Percentiles rank a stretch among this genome's conserved stretches.
Conservation (phyloP, 2,329 filamentous ascomycete species). For the Coleophoma cylindrospora region DNA sequence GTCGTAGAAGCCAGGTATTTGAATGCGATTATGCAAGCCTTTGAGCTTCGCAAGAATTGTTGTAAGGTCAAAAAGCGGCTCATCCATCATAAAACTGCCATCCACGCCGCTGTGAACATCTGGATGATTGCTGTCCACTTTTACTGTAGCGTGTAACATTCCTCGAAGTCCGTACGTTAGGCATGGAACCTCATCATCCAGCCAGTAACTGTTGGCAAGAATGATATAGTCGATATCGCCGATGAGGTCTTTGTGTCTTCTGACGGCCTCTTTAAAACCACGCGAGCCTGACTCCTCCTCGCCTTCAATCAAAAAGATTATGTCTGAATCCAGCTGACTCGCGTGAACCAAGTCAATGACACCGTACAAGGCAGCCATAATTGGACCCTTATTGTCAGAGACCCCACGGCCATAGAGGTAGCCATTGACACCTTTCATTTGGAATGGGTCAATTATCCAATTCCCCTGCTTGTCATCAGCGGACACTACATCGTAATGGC, state of each 20-base stretch:
- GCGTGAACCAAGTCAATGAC: conserved; percentile 83
- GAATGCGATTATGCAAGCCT: conserved; percentile 72
- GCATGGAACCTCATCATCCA: conserved; percentile 93
- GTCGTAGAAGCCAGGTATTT: conserved; percentile 86
- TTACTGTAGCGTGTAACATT: conserved; percentile 87
- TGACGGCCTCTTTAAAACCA: conserved; percentile 81
- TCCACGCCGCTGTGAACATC: conserved; percentile 97
- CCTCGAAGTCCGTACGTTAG: conserved; percentile 91
- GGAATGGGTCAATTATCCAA: conserved; percentile 86
- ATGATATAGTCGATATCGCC: conserved; percentile 92
- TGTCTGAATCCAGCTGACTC: conserved; percentile 79
- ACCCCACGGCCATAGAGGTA: conserved; percentile 95
- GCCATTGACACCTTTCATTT: conserved; percentile 82
- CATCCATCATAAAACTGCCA: conserved; percentile 82
- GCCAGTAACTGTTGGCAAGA: conserved; percentile 96
- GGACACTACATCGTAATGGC: conserved; percentile 95
- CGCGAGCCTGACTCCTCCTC: conserved; percentile 94
- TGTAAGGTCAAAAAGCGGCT: conserved; percentile 88
- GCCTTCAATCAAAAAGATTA: conserved; percentile 92
- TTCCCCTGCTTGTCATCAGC: conserved; percentile 78
- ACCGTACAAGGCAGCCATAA: conserved; percentile 89
- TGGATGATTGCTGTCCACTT: conserved; percentile 78
- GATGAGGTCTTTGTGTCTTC: conserved; percentile 75
- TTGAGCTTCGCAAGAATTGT: conserved; percentile 78
- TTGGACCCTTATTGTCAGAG: conserved; percentile 95